A percentile compares a stretch with the other conserved stretches of the same genome.
phyloP scores from a whole-genome alignment of 2,329 filamentous ascomycete genomes.

The Fusarium burgessii region DNA sequence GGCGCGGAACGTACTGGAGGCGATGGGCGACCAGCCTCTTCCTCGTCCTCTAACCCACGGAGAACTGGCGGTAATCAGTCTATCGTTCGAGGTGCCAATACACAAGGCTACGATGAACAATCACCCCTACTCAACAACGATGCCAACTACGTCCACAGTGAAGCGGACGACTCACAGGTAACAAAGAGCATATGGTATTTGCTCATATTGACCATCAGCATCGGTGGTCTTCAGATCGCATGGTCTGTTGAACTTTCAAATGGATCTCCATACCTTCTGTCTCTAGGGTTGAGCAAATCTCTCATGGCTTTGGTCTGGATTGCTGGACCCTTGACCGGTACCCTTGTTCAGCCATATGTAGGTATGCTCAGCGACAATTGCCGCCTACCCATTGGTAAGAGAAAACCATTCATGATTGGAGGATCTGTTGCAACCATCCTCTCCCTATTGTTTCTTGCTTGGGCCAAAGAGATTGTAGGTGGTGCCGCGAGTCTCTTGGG shows the following conservation, averaged over 20 bases:
- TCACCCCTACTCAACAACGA: slow-evolving; percentile 48
- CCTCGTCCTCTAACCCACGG: slow-evolving; percentile 18
- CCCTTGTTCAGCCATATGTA: slow-evolving; percentile 84
- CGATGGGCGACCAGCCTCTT: slow-evolving; percentile 15
- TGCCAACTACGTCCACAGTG: slow-evolving; percentile 13
- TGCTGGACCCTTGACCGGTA: slow-evolving; percentile 81
- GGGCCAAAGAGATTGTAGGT: slow-evolving; percentile 78
- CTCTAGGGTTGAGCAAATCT: slow-evolving; percentile 84
- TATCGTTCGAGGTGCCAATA: slow-evolving; percentile 28
- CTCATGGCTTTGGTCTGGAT: slow-evolving; percentile 88
- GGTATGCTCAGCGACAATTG: slow-evolving; percentile 86
- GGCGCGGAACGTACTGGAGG: slow-evolving; percentile 22
- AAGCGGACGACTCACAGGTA: slow-evolving; percentile 59
- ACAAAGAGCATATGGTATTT: slow-evolving; percentile 89
- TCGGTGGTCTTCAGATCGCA: slow-evolving; percentile 90
- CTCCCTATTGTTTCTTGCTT: slow-evolving; percentile 77
- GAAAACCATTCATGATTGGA: slow-evolving; percentile 83
- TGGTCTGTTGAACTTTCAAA: slow-evolving; percentile 97
- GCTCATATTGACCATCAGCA: slow-evolving; percentile 84
- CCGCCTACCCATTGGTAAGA: slow-evolving; percentile 78
- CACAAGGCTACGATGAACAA: slow-evolving; percentile 44
- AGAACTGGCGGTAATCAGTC: slow-evolving; percentile 28
- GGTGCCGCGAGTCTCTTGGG: slow-evolving; percentile 78
- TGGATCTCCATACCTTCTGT: slow-evolving; percentile 86
- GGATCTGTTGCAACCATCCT: slow-evolving; percentile 75